Evolutionary conservation across 768 basidiomycete genomes (phyloP), one percentile per base, ranked within the genome.

Genomic region (Favolaschia claudopus): DNA sequence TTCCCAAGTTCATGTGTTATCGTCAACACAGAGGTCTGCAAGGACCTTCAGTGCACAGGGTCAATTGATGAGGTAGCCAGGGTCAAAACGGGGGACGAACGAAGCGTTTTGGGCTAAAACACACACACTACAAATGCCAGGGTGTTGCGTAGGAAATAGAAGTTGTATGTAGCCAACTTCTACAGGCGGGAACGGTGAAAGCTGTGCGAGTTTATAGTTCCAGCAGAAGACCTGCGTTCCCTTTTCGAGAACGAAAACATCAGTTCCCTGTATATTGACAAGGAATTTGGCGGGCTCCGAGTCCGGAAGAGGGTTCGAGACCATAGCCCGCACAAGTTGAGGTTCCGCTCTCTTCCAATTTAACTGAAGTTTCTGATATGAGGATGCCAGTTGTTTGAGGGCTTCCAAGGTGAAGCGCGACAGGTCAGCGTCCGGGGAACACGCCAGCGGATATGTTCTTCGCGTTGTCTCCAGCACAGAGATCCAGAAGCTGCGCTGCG

Each of bases 261-360:
- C 62, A 10, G 62, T 59, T 20, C 57, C 62, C n/a, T 55, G 57
- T 24, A 63, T 42, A 25, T n/a, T n/a, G 6, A 25, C 40, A 31
- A 59, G 19, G n/a, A 63, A 40, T 7, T 63, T 54, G 10, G 44
- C 49, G 2, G 20, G 39, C 40, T 36, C 43, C n/a, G n/a, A n/a
- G n/a, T 36, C 43, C 1, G 20, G 5, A n/a, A 63, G 43, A 22
- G 4, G 4, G 1, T 34, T 42, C 22, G 43, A 44, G 17, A 14
- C 45, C 22, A 43, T 32, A 31, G 43, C 57, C 20, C 27, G 39
- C 19, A 22, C 38, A 22, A 52, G 15, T 19, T 25, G 20, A 2
- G 62, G 58, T 31, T n/a, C 19, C 15, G 36, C 20, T 4, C 17
- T 32, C 40, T 44, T 51, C 62, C 62, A 63, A 32, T 59, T 59